Conservation (phyloP, 345 rosid genomes). For the Eucalyptus erythrocorys region DNA sequence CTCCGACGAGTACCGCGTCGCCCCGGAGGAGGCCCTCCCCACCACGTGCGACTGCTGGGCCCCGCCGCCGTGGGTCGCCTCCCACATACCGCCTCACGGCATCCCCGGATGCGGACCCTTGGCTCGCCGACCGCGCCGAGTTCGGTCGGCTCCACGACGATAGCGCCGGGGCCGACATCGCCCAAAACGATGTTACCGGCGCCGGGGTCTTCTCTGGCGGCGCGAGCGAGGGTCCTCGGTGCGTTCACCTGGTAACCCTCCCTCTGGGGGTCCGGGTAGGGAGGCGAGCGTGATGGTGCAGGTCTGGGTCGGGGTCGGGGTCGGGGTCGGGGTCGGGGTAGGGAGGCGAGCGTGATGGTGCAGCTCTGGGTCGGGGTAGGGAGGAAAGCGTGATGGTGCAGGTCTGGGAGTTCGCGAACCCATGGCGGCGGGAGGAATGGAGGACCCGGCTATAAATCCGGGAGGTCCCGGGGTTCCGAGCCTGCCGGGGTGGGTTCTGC, state of each 20-base stretch:
- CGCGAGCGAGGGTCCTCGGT: neutral
- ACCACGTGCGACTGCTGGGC: neutral
- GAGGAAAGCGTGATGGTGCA: no score
- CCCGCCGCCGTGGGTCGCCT: neutral
- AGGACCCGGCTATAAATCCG: no score
- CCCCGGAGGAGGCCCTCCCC: neutral
- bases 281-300: no score
- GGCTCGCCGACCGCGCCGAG: neutral
- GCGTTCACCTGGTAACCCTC: neutral
- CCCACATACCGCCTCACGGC: neutral
- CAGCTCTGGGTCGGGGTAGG: no score
- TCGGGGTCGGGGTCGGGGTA: no score
- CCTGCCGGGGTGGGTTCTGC: no score
- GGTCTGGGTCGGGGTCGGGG: no score
- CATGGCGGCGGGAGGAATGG: slow-evolving; percentile 39
- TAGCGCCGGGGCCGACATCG: no score
- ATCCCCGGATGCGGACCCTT: neutral
- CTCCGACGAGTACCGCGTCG: neutral
- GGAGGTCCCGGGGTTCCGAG: no score
- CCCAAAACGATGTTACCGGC: neutral
- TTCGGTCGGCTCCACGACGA: neutral
- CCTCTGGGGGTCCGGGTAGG: neutral
- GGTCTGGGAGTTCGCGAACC: no score
- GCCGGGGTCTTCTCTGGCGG: neutral
- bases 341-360: no score